phyloP scores from a whole-genome alignment of 179 eudicot species.

The Silene coronaria region DNA sequence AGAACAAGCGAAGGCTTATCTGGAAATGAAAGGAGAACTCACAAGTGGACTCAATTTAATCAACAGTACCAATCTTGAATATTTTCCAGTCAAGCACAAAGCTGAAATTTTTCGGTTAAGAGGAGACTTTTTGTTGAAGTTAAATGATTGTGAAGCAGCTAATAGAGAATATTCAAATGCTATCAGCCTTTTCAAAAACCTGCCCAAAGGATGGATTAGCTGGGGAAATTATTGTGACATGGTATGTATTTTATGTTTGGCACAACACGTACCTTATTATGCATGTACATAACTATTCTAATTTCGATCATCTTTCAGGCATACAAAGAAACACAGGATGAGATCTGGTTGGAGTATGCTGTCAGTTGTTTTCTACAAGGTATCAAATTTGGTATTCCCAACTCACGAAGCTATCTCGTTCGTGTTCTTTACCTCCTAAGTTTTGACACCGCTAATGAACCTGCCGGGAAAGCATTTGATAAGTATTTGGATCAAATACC shows the following conservation, averaged over 20 bases:
- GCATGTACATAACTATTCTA: not conserved
- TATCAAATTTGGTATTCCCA: conserved; percentile 82
- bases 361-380: conserved; percentile 98
- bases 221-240: conserved; percentile 97
- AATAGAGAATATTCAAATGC: conserved; percentile 89
- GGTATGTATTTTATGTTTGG: conserved; percentile 40
- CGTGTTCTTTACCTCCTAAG: conserved; percentile 97
- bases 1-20: conserved; percentile 95
- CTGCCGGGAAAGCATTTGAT: conserved; percentile 91
- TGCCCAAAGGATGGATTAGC: conserved; percentile 98
- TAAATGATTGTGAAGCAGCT: conserved; percentile 88
- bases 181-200: conserved; percentile 74
- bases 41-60: conserved; percentile 82
- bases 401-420: conserved; percentile 94
- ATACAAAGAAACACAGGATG: conserved; percentile 81
- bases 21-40: conserved; percentile 94
- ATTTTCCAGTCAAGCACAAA: conserved; percentile 86
- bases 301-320: conserved; percentile 46
- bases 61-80: conserved; percentile 90
- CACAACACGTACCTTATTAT: not conserved
- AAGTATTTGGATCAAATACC: conserved; percentile 92
- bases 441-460: conserved; percentile 89
- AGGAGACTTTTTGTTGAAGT: conserved; percentile 84
- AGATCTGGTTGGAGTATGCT: conserved; percentile 96
- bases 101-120: conserved; percentile 90